Percentiles rank a stretch among this genome's conserved stretches.
Conservation (phyloP, 345 rosid species). For the Anastatica hierochuntica region DNA sequence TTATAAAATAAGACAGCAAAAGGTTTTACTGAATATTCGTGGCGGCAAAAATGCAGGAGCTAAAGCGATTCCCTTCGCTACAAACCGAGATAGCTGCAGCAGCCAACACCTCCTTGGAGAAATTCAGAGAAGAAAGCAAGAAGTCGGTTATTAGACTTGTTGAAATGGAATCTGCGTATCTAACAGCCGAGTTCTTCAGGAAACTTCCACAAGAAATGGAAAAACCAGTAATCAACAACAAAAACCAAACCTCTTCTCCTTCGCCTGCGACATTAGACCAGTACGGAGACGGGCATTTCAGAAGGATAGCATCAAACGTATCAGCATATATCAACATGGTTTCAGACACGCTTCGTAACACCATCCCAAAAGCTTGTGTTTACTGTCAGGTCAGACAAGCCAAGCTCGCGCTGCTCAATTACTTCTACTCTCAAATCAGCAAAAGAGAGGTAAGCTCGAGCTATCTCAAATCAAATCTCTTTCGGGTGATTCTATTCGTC, state of each 20-base stretch:
- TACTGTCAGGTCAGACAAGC: slow-evolving; percentile 83
- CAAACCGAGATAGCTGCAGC: slow-evolving; percentile 74
- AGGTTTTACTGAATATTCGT: neutral
- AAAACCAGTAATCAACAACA: slow-evolving; percentile 22
- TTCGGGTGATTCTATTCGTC: neutral
- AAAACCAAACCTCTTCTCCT: slow-evolving; percentile 20
- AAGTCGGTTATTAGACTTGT: slow-evolving; percentile 54
- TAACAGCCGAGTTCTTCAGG: slow-evolving; percentile 75
- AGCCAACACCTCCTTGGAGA: slow-evolving; percentile 50
- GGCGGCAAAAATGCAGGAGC: slow-evolving; percentile 46
- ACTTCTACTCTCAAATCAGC: slow-evolving; percentile 65
- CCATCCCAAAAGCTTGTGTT: slow-evolving; percentile 67
- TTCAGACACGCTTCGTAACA: slow-evolving; percentile 54
- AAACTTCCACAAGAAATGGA: slow-evolving; percentile 71
- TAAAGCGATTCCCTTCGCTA: slow-evolving; percentile 66
- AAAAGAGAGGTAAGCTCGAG: slow-evolving; percentile 42
- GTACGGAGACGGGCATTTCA: slow-evolving; percentile 57
- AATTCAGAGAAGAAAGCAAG: slow-evolving; percentile 67
- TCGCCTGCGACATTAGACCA: slow-evolving; percentile 37
- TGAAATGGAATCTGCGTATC: slow-evolving; percentile 74
- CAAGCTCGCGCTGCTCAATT: slow-evolving; percentile 50
- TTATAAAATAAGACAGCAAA: too few relatives aligned
- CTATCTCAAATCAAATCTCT: neutral
- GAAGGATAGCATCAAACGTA: slow-evolving; percentile 73
- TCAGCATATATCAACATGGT: slow-evolving; percentile 68